Percentiles rank a stretch among this genome's conserved stretches.
phyloP scores from a whole-genome alignment of 2,329 filamentous ascomycete genomes.

The Hymenoscyphus fructigenus region DNA sequence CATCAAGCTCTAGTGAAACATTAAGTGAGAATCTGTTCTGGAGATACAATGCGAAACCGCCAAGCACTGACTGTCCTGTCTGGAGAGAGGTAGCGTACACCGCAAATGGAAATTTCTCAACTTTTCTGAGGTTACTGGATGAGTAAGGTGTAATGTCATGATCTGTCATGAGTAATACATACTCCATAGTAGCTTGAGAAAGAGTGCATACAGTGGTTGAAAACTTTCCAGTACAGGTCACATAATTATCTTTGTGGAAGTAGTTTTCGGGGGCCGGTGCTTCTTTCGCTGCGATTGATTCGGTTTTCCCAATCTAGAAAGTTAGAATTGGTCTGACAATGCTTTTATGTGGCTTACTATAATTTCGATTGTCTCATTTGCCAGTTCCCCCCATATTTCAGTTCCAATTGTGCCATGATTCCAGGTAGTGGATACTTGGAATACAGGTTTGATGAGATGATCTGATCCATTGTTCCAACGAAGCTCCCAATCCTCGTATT shows the following conservation, averaged over 20 bases:
- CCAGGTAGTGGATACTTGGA: neutral
- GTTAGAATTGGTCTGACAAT: too few species aligned
- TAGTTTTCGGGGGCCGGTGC: neutral
- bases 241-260: too few species aligned
- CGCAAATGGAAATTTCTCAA: neutral
- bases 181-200: neutral
- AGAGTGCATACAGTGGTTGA: neutral
- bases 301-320: neutral
- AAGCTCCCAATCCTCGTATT: neutral
- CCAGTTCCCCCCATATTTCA: neutral
- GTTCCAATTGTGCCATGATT: neutral
- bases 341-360: too few species aligned
- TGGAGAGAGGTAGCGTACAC: neutral
- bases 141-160: neutral
- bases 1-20: neutral
- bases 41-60: neutral
- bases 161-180: neutral
- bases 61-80: neutral
- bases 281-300: neutral
- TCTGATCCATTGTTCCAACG: too few species aligned
- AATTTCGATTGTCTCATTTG: neutral
- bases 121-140: neutral
- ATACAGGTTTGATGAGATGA: too few species aligned
- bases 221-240: neutral
- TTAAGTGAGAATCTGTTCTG: neutral